Conservation (phyloP, 163 green algal genomes). For the Prototheca wickerhamii region DNA sequence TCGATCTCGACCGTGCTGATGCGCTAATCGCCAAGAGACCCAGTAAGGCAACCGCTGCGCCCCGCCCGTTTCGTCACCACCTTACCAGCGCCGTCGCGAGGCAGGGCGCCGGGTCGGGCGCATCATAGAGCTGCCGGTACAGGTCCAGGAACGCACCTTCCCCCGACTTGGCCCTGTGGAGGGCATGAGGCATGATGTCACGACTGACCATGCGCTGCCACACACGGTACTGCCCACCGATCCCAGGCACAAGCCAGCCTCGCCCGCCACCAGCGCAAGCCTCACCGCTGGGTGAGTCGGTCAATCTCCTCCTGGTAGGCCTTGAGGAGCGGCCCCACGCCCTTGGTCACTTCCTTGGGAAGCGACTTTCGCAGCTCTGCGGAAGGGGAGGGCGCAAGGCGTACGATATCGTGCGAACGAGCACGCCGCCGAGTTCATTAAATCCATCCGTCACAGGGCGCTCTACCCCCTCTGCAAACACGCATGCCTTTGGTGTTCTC, state of each 20-base stretch:
- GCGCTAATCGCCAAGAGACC: too few relatives aligned
- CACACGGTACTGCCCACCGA: neutral
- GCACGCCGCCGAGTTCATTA: neutral
- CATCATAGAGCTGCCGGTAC: slow-evolving; percentile 88
- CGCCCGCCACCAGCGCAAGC: neutral
- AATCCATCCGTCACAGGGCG: neutral
- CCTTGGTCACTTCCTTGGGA: neutral
- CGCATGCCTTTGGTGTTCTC: slow-evolving; percentile 50
- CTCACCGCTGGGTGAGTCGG: slow-evolving; percentile 38
- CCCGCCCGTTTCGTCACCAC: neutral
- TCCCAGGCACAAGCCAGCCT: neutral
- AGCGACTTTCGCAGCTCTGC: slow-evolving; percentile 12
- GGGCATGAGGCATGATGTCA: neutral
- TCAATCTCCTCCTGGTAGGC: slow-evolving; percentile 92
- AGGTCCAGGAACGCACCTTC: slow-evolving; percentile 78
- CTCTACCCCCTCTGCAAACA: neutral
- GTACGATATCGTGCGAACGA: neutral
- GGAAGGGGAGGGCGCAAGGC: neutral
- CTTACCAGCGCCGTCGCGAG: slow-evolving; percentile 46
- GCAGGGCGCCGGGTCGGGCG: slow-evolving; percentile 69
- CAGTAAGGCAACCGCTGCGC: too few relatives aligned
- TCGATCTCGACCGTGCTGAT: too few relatives aligned
- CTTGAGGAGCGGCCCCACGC: slow-evolving; percentile 56
- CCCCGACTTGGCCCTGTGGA: slow-evolving; percentile 43
- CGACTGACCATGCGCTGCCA: neutral